A percentile compares a stretch with the other conserved stretches of the same genome.
These are phyloP conservation scores for Macrocybe gigantea DNA, from an alignment of 768 basidiomycete species.

Conservation along the genomic window DNA sequence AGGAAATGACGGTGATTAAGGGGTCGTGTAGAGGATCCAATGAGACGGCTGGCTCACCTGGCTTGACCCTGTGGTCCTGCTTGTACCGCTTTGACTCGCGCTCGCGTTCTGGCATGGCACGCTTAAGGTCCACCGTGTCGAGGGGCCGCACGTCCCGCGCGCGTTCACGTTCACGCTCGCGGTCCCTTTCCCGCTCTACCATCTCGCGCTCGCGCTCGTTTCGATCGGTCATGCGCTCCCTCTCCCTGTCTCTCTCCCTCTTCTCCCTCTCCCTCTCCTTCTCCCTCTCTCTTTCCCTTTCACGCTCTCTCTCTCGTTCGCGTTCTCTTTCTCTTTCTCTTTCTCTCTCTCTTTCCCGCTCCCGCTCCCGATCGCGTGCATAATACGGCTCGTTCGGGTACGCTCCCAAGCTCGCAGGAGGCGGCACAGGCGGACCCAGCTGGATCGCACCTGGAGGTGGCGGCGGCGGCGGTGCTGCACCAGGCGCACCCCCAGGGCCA, in stretches of 20 bases:
- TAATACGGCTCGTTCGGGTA: constrained; percentile 6
- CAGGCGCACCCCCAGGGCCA: neutral
- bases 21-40: constrained; percentile 15
- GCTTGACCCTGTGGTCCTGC: constrained; percentile 28
- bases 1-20: neutral
- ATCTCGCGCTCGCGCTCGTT: constrained; percentile 18
- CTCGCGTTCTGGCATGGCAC: constrained; percentile 36
- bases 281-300: constrained; percentile 18
- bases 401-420: constrained; percentile 5
- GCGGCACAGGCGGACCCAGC: neutral
- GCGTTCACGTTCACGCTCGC: constrained; percentile 16
- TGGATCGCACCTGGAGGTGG: constrained; percentile 6
- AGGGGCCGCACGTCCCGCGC: constrained; percentile 7
- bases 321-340: constrained; percentile 14
- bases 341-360: constrained; percentile 14
- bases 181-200: constrained; percentile 26
- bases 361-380: constrained; percentile 29
- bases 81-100: constrained; percentile 62
- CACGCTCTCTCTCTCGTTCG: constrained; percentile 9
- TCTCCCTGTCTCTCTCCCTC: constrained; percentile 17
- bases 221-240: constrained; percentile 16
- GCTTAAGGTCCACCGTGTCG: constrained; percentile 20
- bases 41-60: constrained; percentile 17
- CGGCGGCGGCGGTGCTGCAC: neutral
- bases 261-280: constrained; percentile 27